Evolutionary conservation across 1,139 yeast genomes (phyloP).

Genomic region (Zygosaccharomyces pseudobailii): DNA sequence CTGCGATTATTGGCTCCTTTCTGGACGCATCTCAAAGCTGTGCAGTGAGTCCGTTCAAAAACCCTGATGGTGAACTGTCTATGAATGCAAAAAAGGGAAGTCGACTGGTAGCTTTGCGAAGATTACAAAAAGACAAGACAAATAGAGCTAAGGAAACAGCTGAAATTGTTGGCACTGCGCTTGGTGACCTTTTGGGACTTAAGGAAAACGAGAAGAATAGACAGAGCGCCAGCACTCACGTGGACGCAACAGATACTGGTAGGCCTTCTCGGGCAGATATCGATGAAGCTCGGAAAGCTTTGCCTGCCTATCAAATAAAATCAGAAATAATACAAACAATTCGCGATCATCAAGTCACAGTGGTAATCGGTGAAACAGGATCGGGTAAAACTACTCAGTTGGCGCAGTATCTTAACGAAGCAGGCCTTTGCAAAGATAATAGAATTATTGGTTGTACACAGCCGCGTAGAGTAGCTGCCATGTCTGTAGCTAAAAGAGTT

Average conservation of each 20-base stretch:
- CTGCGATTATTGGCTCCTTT: conserved; percentile 37
- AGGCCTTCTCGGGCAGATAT: conserved; percentile 21
- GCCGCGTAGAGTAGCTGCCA: conserved; percentile 96
- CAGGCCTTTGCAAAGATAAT: conserved; percentile 45
- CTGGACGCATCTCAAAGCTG: conserved; percentile 44
- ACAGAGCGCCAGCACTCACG: conserved; percentile 14
- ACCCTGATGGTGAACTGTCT: conserved; percentile 77
- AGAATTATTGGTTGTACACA: conserved; percentile 82
- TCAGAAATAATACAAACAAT: conserved; percentile 57
- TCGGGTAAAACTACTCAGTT: conserved; percentile 96
- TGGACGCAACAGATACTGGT: neutral
- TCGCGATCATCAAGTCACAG: conserved; percentile 75
- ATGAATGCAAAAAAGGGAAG: conserved; percentile 70
- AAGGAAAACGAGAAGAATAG: conserved; percentile 16
- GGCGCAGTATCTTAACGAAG: conserved; percentile 77
- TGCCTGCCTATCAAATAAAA: conserved; percentile 76
- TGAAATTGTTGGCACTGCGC: conserved; percentile 47
- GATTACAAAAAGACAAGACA: conserved; percentile 53
- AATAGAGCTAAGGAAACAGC: conserved; percentile 48
- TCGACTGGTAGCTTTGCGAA: conserved; percentile 54
- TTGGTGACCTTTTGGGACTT: conserved; percentile 55
- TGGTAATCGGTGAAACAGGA: conserved; percentile 93
- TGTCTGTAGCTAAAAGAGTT: conserved; percentile 94
- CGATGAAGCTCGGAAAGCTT: conserved; percentile 46
- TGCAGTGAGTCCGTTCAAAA: conserved; percentile 57